Conservation (phyloP, 2,329 filamentous ascomycete genomes). For the Ascochyta pisi region DNA sequence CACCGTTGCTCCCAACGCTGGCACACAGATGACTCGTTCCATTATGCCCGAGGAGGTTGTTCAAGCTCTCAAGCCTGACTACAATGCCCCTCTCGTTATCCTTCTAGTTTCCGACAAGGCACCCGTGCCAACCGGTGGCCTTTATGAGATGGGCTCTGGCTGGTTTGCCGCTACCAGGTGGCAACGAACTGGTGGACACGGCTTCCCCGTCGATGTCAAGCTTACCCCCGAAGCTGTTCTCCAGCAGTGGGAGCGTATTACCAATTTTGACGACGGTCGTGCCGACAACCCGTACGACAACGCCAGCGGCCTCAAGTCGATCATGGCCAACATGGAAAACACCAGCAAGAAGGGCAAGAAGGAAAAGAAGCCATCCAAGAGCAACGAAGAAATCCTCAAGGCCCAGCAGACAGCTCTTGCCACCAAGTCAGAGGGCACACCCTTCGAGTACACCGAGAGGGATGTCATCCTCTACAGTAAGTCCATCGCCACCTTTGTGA, state of each 20-base stretch:
- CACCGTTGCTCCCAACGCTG: conserved; percentile 96
- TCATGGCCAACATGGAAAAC: conserved; percentile 87
- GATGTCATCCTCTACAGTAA: conserved; percentile 88
- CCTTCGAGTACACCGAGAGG: conserved; percentile 83
- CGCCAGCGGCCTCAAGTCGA: conserved; percentile 78
- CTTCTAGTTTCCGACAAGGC: conserved; percentile 87
- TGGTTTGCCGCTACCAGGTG: conserved; percentile 93
- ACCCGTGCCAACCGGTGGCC: conserved; percentile 81
- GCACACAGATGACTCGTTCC: conserved; percentile 91
- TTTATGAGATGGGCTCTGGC: conserved; percentile 94
- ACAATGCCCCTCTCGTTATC: conserved; percentile 91
- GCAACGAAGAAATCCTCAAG: conserved; percentile 71
- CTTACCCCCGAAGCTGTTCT: conserved; percentile 81
- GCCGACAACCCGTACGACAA: conserved; percentile 84
- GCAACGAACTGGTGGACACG: conserved; percentile 88
- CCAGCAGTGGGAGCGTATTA: conserved; percentile 69
- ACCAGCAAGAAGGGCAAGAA: conserved; percentile 57
- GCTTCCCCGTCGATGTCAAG: conserved; percentile 85
- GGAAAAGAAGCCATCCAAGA: conserved; percentile 56
- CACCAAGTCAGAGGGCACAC: conserved; percentile 72
- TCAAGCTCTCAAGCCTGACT: conserved; percentile 98
- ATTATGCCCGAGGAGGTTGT: conserved; percentile 97
- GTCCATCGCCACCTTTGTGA: conserved; percentile 9
- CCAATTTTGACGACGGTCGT: conserved; percentile 85
- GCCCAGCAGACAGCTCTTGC: conserved; percentile 80